phyloP scores from a whole-genome alignment of 768 basidiomycete species.

The Vararia minispora region DNA sequence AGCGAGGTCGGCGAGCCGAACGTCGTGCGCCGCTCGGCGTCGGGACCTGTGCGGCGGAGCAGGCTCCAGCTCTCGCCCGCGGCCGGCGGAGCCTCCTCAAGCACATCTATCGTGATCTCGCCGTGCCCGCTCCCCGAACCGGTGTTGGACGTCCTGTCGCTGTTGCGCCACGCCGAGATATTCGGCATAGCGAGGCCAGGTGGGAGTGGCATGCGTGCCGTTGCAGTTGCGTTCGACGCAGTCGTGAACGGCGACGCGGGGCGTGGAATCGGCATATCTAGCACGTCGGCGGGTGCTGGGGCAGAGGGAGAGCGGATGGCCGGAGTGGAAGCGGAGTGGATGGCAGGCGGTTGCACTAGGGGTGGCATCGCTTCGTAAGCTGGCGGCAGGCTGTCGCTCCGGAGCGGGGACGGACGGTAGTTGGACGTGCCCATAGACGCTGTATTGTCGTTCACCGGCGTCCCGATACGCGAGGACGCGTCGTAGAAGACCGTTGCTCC shows the following conservation, averaged over 20 bases:
- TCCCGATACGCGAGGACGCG: conserved; percentile 36
- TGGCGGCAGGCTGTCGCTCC: conserved; percentile 1
- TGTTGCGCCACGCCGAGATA: conserved; percentile 24
- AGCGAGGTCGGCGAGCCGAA: conserved; percentile 48
- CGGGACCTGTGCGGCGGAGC: conserved; percentile 27
- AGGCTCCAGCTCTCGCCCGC: conserved; percentile 53
- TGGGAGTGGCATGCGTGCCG: conserved; percentile 17
- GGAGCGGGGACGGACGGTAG: conserved; percentile 7
- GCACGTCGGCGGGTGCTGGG: conserved; percentile 28
- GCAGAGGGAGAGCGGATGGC: background rate
- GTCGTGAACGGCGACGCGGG: conserved; percentile 42
- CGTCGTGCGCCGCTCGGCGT: conserved; percentile 34
- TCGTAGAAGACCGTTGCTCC: conserved; percentile 55
- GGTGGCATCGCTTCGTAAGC: conserved; percentile 8
- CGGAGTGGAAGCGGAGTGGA: too few relatives aligned
- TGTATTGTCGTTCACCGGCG: conserved; percentile 29
- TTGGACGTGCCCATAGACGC: background rate
- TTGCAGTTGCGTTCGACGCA: conserved; percentile 20
- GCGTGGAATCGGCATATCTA: conserved; percentile 48
- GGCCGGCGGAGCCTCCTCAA: conserved; percentile 60
- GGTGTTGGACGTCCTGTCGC: conserved; percentile 8
- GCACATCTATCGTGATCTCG: conserved; percentile 39
- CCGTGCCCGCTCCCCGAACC: conserved; percentile 13
- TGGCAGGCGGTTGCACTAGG: too few relatives aligned
- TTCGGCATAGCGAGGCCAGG: conserved; percentile 27